These are phyloP conservation scores for Stephania japonica DNA, from an alignment of 164 flowering plant species.

Conservation along the genomic window DNA sequence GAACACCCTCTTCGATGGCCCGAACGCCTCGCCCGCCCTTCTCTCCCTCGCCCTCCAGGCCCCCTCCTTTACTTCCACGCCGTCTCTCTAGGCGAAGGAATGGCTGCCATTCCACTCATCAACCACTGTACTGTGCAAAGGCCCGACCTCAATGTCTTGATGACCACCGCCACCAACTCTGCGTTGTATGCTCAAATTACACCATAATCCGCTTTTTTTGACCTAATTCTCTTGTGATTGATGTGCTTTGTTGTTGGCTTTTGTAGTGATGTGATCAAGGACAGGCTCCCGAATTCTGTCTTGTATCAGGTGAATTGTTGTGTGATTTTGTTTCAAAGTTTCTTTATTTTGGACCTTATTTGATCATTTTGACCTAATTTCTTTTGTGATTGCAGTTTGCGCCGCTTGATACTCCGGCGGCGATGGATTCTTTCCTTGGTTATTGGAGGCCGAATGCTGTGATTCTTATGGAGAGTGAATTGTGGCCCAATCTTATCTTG, in stretches of 20 bases:
- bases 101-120: constrained; percentile 85
- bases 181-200: constrained; percentile 60
- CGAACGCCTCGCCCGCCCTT: constrained; percentile 79
- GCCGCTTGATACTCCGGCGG: constrained; percentile 70
- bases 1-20: constrained; percentile 73
- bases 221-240: background rate
- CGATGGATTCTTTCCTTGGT: constrained; percentile 62
- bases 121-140: constrained; percentile 42
- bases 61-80: constrained; percentile 94
- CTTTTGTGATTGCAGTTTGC: constrained; percentile 52
- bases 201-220: background rate
- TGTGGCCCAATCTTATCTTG: constrained; percentile 95
- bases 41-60: constrained; percentile 67
- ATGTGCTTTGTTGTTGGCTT: background rate
- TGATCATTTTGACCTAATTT: background rate
- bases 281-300: constrained; percentile 57
- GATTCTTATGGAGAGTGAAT: constrained; percentile 75
- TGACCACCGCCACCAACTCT: constrained; percentile 74
- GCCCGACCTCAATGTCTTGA: constrained; percentile 59
- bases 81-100: constrained; percentile 92
- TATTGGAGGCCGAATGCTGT: constrained; percentile 87
- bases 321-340: background rate
- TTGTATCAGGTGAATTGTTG: constrained; percentile 64
- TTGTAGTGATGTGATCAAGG: constrained; percentile 68
- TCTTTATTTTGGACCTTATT: background rate